A percentile compares a stretch with the other conserved stretches of the same genome.
Conservation (phyloP, 2,329 filamentous ascomycete species). For the Beauveria varroae region DNA sequence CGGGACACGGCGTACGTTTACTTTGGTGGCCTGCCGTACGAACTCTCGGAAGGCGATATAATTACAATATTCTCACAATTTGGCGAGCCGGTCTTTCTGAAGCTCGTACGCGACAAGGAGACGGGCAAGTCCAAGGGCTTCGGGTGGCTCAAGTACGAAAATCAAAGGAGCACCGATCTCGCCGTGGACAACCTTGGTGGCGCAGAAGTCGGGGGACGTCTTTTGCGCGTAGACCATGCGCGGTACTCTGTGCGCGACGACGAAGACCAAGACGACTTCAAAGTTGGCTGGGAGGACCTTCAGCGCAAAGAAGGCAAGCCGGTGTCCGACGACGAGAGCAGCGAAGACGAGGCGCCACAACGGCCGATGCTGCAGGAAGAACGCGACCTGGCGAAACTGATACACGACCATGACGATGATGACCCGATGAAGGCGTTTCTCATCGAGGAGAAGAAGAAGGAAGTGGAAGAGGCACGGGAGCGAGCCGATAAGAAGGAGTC, state of each 20-base stretch:
- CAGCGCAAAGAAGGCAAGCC: slow-evolving; percentile 41
- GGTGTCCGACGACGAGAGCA: slow-evolving; percentile 37
- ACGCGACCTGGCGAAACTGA: slow-evolving; percentile 65
- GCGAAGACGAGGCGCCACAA: slow-evolving; percentile 33
- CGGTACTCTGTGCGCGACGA: slow-evolving; percentile 85
- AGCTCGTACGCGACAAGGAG: slow-evolving; percentile 89
- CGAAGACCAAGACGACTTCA: slow-evolving; percentile 54
- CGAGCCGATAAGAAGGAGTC: slow-evolving; percentile 41
- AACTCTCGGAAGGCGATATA: slow-evolving; percentile 90
- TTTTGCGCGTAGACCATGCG: slow-evolving; percentile 85
- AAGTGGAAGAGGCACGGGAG: slow-evolving; percentile 63
- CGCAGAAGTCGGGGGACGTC: slow-evolving; percentile 69
- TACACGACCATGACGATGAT: slow-evolving; percentile 81
- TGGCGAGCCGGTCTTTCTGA: slow-evolving; percentile 88
- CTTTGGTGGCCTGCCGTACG: slow-evolving; percentile 87
- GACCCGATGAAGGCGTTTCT: slow-evolving; percentile 95
- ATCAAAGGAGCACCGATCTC: slow-evolving; percentile 90
- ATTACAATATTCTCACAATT: slow-evolving; percentile 96
- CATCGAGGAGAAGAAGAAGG: slow-evolving; percentile 84
- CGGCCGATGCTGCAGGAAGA: slow-evolving; percentile 73
- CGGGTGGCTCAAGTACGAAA: slow-evolving; percentile 95
- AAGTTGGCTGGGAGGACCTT: slow-evolving; percentile 53
- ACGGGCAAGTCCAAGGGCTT: slow-evolving; percentile 93
- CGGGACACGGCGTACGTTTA: slow-evolving; percentile 95
- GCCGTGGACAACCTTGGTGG: slow-evolving; percentile 95